Evolutionary conservation across 73 alveolate species (phyloP).

Genomic region (Uronychia binucleata): DNA sequence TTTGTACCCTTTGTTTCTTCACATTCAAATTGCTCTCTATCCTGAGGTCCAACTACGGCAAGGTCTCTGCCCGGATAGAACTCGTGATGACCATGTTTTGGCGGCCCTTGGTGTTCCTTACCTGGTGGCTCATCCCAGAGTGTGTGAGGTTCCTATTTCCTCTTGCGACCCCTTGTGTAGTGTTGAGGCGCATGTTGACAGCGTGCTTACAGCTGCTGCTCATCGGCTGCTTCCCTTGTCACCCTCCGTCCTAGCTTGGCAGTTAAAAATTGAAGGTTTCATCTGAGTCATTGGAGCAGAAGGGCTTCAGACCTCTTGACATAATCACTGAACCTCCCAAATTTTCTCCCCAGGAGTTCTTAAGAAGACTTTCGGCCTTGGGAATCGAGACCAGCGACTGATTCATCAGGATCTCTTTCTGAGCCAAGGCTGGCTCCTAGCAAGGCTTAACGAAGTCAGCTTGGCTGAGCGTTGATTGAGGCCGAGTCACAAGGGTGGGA

Average conservation of each 20-base stretch:
- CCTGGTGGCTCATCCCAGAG: not conserved
- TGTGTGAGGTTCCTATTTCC: not conserved
- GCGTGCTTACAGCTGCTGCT: not conserved
- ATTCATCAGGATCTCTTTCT: not conserved
- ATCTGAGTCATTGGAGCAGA: not conserved
- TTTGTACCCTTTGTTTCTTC: not conserved
- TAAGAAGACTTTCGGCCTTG: not conserved
- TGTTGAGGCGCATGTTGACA: not conserved
- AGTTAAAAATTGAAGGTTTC: not conserved
- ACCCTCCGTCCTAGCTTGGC: too few species aligned
- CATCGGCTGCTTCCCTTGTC: not conserved
- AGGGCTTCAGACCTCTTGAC: not conserved
- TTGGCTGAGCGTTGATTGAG: not conserved
- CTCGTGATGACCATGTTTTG: not conserved
- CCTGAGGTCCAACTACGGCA: not conserved
- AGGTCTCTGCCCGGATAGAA: not conserved
- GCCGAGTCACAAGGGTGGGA: not conserved
- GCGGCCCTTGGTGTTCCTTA: not conserved
- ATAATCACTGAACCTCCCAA: not conserved
- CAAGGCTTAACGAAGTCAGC: not conserved
- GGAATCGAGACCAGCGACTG: not conserved
- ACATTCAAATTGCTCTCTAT: not conserved
- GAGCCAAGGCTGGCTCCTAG: not conserved
- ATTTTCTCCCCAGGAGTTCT: not conserved
- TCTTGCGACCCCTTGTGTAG: not conserved